Evolutionary conservation across 192 early-diverging fungal genomes (phyloP), one percentile per base, ranked within the genome.

Genomic region (Fimicolochytrium jonesii): DNA sequence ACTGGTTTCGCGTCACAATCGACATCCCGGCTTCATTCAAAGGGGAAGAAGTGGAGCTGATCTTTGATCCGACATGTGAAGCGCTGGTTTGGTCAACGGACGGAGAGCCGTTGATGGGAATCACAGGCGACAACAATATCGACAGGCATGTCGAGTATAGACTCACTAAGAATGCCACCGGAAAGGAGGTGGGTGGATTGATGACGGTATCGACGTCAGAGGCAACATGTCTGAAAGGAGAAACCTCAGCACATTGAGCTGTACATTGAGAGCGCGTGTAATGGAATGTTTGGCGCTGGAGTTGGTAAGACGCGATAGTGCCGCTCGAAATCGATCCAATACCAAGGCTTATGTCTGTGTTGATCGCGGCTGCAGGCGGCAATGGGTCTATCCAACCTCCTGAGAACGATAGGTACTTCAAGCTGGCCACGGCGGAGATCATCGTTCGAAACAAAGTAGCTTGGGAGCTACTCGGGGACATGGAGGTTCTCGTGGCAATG

Each of bases 221-320:
- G n/a, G n/a, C n/a, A n/a, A n/a, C n/a, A n/a, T n/a, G n/a, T n/a
- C 6, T 53, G n/a, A 39, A 31, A 59, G 11, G 23, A 37, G 28
- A 9, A 9, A 20, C 15, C 1, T 60, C 77, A 87, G 67, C 70
- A 70, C 15, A 74, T 85, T 46, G 76, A 90, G 37, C 79, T 95
- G 47, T 95, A 88, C 66, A 65, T 97, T 35, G 97, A 97, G 59
- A 85, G 93, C 48, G 93, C 90, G 1, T 93, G 92, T 67, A 97
- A 98, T 67, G 87, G 87, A 26, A 79, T 97, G 86, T 95, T 96
- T 79, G 94, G 96, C 20, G 77, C 77, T 33, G 92, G 89, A 23
- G 68, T 77, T 17, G 75, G 71, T 65, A 81, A 70, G n/a, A n/a
- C n/a, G n/a, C n/a, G n/a, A n/a, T n/a, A n/a, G n/a, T n/a, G n/a